Percentiles rank a stretch among this genome's conserved stretches.
Evolutionary conservation across 2,329 filamentous ascomycete species (phyloP).

Genomic region (Botrytis galanthina): DNA sequence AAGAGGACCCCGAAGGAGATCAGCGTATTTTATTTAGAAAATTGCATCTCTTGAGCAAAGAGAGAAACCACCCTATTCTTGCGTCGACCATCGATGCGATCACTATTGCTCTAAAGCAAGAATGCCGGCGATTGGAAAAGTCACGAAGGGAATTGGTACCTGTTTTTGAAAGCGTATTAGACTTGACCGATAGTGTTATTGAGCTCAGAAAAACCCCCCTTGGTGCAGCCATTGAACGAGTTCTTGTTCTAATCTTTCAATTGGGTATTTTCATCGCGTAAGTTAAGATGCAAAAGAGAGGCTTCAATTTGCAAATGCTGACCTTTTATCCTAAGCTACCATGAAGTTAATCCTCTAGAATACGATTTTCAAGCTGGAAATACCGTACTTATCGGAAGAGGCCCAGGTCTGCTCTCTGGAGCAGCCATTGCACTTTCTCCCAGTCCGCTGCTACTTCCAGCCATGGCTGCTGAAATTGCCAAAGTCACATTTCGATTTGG

Average conservation of each 20-base stretch:
- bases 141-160: background rate
- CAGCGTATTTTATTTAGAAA: background rate
- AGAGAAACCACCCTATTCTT: background rate
- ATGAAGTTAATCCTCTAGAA: background rate
- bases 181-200: background rate
- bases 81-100: background rate
- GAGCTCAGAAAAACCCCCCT: background rate
- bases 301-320: no score
- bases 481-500: background rate
- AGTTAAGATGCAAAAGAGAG: no score
- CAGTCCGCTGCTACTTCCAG: background rate
- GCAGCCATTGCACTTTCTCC: background rate
- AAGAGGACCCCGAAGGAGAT: background rate
- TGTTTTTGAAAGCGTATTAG: background rate
- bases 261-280: background rate
- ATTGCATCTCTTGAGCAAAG: background rate
- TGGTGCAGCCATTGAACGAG: background rate
- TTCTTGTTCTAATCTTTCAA: background rate
- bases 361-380: background rate
- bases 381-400: background rate
- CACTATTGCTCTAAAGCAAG: background rate
- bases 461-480: background rate
- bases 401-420: background rate
- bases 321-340: background rate
- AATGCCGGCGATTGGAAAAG: background rate